Percentiles rank a stretch among this genome's conserved stretches.
Conservation (phyloP, 139 green algal genomes). For the Chlorella sp. region DNA sequence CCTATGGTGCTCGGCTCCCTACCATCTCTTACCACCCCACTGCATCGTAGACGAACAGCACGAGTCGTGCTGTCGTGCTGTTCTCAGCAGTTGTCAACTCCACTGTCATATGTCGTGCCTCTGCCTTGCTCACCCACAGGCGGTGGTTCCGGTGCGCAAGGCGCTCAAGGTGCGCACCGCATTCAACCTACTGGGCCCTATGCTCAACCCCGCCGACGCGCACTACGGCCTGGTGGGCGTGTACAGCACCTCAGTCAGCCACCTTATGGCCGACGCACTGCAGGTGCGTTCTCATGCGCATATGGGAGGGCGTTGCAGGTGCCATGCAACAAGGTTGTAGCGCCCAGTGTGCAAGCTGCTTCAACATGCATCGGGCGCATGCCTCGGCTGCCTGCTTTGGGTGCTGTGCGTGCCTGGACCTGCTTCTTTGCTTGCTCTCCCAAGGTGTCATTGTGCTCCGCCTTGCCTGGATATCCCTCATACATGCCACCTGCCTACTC, state of each 20-base stretch:
- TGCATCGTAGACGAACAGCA: too few relatives aligned
- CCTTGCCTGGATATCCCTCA: background rate
- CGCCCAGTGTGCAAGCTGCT: too few relatives aligned
- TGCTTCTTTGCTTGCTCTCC: background rate
- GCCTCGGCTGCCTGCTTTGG: too few relatives aligned
- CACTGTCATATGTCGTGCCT: slow-evolving; percentile 53
- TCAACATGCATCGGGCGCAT: too few relatives aligned
- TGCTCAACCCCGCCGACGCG: slow-evolving; percentile 95
- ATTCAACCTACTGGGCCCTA: slow-evolving; percentile 97
- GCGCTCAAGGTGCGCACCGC: slow-evolving; percentile 79
- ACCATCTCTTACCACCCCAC: too few relatives aligned
- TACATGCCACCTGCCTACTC: too few relatives aligned
- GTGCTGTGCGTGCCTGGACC: background rate
- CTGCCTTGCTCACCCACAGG: slow-evolving; percentile 47
- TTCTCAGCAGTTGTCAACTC: too few relatives aligned
- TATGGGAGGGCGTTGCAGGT: too few relatives aligned
- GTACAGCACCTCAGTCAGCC: slow-evolving; percentile 78
- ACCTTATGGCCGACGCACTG: slow-evolving; percentile 89
- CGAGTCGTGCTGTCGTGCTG: too few relatives aligned
- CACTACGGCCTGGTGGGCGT: slow-evolving; percentile 93
- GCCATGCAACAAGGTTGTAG: too few relatives aligned
- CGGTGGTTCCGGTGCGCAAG: slow-evolving; percentile 73
- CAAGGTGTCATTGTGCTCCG: background rate
- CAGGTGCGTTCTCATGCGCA: too few relatives aligned
- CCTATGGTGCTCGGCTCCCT: too few relatives aligned